phyloP scores from a whole-genome alignment of 2,329 filamentous ascomycete genomes.

The Fusarium sp. region DNA sequence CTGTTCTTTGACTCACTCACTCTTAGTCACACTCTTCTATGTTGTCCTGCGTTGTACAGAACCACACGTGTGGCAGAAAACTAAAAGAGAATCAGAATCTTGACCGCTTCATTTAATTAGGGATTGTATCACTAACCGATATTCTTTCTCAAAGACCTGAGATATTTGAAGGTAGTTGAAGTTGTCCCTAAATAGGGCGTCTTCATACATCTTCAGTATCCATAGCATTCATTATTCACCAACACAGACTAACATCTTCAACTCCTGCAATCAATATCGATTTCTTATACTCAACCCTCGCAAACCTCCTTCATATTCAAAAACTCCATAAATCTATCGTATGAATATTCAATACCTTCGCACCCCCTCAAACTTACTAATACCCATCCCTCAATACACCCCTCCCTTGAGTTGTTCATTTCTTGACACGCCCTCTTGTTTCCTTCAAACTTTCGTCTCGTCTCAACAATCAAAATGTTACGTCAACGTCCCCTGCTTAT shows the following conservation, averaged over 20 bases:
- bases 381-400: conserved; percentile 27
- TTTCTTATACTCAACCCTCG: conserved; percentile 17
- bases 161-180: neutral
- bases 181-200: neutral
- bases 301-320: conserved; percentile 13
- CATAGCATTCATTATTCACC: neutral
- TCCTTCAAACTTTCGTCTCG: neutral
- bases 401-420: conserved; percentile 24
- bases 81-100: neutral
- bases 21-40: neutral
- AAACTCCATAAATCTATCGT: conserved; percentile 33
- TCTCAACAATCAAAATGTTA: neutral
- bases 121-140: conserved; percentile 19
- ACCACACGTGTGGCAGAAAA: conserved; percentile 23
- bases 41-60: conserved; percentile 22
- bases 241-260: conserved; percentile 2
- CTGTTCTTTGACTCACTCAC: neutral
- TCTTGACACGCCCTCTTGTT: conserved; percentile 14
- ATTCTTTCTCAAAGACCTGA: too few species aligned
- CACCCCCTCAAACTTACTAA: conserved; percentile 19
- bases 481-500: conserved; percentile 3
- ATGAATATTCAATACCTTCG: conserved; percentile 37
- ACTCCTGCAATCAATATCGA: conserved; percentile 15
- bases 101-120: conserved; percentile 9
- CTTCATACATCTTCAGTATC: conserved; percentile 13